Evolutionary conservation across 129 eudicot species (phyloP).

Genomic region (Dittrichia graveolens): DNA sequence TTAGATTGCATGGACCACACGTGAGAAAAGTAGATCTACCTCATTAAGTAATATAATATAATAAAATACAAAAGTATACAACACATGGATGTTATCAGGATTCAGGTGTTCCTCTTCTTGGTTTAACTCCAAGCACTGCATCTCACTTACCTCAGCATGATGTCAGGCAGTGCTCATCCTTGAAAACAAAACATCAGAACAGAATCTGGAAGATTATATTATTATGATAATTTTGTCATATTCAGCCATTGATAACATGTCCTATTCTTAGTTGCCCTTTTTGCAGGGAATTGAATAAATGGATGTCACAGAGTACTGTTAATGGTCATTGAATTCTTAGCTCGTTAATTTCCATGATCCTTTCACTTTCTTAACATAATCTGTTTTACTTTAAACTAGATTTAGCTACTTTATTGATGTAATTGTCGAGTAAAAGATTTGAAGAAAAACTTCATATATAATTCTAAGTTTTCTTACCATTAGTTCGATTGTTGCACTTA

Average conservation of each 20-base stretch:
- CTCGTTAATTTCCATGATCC: not conserved
- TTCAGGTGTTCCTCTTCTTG: constrained; percentile 18
- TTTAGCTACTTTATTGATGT: not conserved
- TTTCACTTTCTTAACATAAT: not conserved
- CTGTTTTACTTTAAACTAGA: not conserved
- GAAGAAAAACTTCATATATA: not conserved
- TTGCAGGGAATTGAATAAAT: constrained; percentile 32
- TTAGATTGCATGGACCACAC: constrained; percentile 31
- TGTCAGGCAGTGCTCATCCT: constrained; percentile 29
- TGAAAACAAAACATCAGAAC: constrained; percentile 6
- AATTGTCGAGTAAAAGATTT: not conserved
- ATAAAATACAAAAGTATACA: not conserved
- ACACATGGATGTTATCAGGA: constrained; percentile 13
- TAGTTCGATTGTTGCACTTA: constrained; percentile 71
- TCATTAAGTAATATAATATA: not conserved
- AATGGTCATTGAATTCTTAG: constrained; percentile 14
- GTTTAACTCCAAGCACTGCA: constrained; percentile 18
- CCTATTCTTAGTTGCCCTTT: constrained; percentile 36
- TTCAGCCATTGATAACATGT: constrained; percentile 25
- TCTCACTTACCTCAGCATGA: constrained; percentile 29
- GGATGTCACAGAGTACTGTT: not conserved
- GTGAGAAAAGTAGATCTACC: not conserved
- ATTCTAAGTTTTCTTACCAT: constrained; percentile 44
- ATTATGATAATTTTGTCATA: constrained; percentile 16
- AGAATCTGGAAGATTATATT: not conserved